phyloP scores from a whole-genome alignment of 2,329 filamentous ascomycete genomes.

The Penicillium sp. region DNA sequence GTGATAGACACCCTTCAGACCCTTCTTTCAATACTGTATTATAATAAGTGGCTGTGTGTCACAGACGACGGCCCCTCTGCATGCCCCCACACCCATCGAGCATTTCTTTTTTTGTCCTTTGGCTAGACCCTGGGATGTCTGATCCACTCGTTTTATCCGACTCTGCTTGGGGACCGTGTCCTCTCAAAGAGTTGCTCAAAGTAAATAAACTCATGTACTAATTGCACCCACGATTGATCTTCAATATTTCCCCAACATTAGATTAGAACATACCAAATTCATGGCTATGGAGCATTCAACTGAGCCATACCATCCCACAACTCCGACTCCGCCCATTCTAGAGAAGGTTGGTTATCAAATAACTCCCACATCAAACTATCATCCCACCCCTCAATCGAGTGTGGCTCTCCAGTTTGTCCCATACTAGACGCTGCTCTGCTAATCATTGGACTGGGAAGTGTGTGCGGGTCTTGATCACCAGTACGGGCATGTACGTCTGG shows the following conservation, averaged over 20 bases:
- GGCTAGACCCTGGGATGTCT: constrained; percentile 26
- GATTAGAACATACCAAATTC: background rate
- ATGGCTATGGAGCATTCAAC: constrained; percentile 5
- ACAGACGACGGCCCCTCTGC: constrained; percentile 21
- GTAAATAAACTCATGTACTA: constrained; percentile 25
- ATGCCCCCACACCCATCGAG: constrained; percentile 15
- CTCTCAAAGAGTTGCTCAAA: constrained; percentile 7
- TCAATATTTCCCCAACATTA: background rate
- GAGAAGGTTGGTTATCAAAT: constrained; percentile 24
- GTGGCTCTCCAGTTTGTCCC: background rate
- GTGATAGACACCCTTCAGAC: constrained; percentile 25
- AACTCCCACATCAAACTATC: constrained; percentile 26
- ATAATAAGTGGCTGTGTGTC: constrained; percentile 27
- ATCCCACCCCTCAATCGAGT: constrained; percentile 18
- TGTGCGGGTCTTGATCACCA: background rate
- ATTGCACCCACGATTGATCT: constrained; percentile 7
- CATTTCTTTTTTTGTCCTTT: constrained; percentile 19
- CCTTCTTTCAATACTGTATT: constrained; percentile 30
- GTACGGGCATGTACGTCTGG: constrained; percentile 6
- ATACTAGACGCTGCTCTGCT: constrained; percentile 1
- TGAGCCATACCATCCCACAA: constrained; percentile 20
- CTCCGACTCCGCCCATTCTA: constrained; percentile 25
- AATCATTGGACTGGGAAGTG: constrained; percentile 1
- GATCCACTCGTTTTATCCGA: constrained; percentile 12
- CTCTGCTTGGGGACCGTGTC: constrained; percentile 22